phyloP scores from a whole-genome alignment of 805 yeast species.

The Pichia heedii region DNA sequence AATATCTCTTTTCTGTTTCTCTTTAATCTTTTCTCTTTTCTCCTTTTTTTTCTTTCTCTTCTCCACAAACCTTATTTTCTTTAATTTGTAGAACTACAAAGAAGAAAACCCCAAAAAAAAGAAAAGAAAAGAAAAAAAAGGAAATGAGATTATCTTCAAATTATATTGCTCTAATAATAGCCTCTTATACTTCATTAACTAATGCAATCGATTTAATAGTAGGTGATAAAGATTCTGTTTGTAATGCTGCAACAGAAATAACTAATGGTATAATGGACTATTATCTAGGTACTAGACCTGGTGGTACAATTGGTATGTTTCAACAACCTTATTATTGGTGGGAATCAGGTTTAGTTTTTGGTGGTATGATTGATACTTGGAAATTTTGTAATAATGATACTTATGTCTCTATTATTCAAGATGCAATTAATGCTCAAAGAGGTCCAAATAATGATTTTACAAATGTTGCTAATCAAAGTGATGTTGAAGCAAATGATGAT shows the following conservation, averaged over 20 bases:
- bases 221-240: slow-evolving; percentile 19
- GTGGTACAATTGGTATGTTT: slow-evolving; percentile 67
- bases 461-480: slow-evolving; percentile 61
- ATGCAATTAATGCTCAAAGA: slow-evolving; percentile 59
- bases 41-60: too few species aligned
- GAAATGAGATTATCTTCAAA: too few species aligned
- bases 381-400: slow-evolving; percentile 59
- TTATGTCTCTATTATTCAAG: slow-evolving; percentile 43
- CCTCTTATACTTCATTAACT: background rate
- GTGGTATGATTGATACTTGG: slow-evolving; percentile 61
- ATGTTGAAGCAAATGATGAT: slow-evolving; percentile 86
- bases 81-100: too few species aligned
- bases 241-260: slow-evolving; percentile 49
- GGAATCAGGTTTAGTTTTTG: slow-evolving; percentile 80
- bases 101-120: too few species aligned
- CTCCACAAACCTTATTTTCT: too few species aligned
- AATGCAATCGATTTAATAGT: slow-evolving; percentile 7
- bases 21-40: too few species aligned
- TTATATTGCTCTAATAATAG: background rate
- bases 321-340: slow-evolving; percentile 78
- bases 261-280: slow-evolving; percentile 72
- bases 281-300: slow-evolving; percentile 54
- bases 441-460: slow-evolving; percentile 60
- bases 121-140: too few species aligned
- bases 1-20: too few species aligned